Conservation (phyloP, 768 basidiomycete species). For the Psilocybe azurescens region DNA sequence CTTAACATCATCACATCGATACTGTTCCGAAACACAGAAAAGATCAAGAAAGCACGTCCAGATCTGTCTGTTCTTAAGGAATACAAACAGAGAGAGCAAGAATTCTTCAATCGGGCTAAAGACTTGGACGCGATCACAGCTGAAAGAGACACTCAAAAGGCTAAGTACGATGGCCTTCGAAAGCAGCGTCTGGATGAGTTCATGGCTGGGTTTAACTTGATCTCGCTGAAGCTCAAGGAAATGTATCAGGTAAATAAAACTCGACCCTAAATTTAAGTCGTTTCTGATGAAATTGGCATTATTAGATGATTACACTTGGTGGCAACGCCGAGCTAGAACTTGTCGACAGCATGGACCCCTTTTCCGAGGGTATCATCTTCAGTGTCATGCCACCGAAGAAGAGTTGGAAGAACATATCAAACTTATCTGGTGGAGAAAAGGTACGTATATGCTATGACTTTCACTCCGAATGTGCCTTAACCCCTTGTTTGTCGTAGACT, state of each 20-base stretch:
- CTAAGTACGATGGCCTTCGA: conserved; percentile 80
- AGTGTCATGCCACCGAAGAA: conserved; percentile 99
- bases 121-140: conserved; percentile 84
- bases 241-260: conserved; percentile 89
- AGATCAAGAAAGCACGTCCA: conserved; percentile 82
- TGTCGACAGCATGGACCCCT: conserved; percentile 98
- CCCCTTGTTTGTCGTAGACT: conserved; percentile 57
- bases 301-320: conserved; percentile 99
- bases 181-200: conserved; percentile 94
- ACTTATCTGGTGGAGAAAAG: conserved; percentile 98
- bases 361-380: conserved; percentile 98
- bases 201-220: conserved; percentile 92
- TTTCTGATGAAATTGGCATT: too few species aligned
- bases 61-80: conserved; percentile 89
- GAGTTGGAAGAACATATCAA: conserved; percentile 98
- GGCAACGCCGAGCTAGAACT: conserved; percentile 98
- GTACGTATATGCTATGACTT: conserved; percentile 37
- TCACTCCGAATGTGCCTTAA: background rate
- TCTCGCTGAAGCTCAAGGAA: conserved; percentile 96
- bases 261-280: too few species aligned
- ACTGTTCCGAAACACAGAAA: conserved; percentile 55
- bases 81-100: conserved; percentile 89
- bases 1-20: conserved; percentile 10
- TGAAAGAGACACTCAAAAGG: conserved; percentile 82
- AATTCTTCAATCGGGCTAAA: conserved; percentile 87